Evolutionary conservation across 2,329 filamentous ascomycete species (phyloP).

Genomic region (Epichloe bromicola): DNA sequence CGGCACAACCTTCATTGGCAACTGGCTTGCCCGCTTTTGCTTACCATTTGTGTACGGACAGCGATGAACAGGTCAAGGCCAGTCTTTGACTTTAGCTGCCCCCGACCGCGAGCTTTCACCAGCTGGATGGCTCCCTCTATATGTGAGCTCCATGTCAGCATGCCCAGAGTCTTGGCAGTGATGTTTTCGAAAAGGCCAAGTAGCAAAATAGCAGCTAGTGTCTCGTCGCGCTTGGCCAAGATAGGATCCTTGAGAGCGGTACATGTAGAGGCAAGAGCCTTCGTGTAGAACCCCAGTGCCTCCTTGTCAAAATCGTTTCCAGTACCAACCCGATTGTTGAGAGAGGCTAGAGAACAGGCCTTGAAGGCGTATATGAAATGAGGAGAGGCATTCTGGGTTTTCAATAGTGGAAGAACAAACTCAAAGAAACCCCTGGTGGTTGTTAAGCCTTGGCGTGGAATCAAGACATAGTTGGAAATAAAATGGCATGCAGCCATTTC

Average conservation of each 20-base stretch:
- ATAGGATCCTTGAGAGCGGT: constrained; percentile 36
- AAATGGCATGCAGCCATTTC: constrained; percentile 46
- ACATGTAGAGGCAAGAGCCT: constrained; percentile 38
- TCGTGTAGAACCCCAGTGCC: constrained; percentile 38
- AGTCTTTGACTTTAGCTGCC: constrained; percentile 36
- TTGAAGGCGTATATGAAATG: constrained; percentile 43
- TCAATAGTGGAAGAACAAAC: constrained; percentile 42
- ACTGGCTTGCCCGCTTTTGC: too few species aligned
- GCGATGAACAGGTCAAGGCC: constrained; percentile 43
- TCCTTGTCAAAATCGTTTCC: constrained; percentile 19
- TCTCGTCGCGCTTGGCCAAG: constrained; percentile 36
- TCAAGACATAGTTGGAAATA: constrained; percentile 43
- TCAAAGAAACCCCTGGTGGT: constrained; percentile 42
- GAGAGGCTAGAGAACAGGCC: constrained; percentile 42
- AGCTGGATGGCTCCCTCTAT: constrained; percentile 48
- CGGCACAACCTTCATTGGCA: too few species aligned
- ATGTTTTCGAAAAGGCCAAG: constrained; percentile 49
- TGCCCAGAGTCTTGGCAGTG: constrained; percentile 37
- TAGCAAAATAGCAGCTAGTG: constrained; percentile 44
- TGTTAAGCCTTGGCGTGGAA: constrained; percentile 29
- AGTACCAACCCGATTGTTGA: constrained; percentile 34
- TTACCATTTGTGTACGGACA: constrained; percentile 45
- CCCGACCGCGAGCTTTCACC: constrained; percentile 41
- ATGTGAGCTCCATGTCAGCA: constrained; percentile 47
- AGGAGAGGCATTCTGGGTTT: constrained; percentile 24